phyloP scores from a whole-genome alignment of 2,329 filamentous ascomycete species.

The Sporothrix phasma region DNA sequence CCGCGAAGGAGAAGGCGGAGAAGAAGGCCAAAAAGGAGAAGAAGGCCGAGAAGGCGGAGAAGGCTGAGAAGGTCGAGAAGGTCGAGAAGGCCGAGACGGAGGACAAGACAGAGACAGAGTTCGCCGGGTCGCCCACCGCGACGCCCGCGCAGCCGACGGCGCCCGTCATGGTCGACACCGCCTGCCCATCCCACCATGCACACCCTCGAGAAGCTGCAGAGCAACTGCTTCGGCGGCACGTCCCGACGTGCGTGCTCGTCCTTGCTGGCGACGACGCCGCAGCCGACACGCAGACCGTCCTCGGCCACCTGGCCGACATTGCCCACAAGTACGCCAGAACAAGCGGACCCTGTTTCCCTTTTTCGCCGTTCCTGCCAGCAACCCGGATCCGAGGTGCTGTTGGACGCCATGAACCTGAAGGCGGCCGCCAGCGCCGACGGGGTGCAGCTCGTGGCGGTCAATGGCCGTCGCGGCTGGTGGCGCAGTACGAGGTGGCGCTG shows the following conservation, averaged over 20 bases:
- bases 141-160: conserved; percentile 34
- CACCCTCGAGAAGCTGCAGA: conserved; percentile 52
- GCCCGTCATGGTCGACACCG: conserved; percentile 40
- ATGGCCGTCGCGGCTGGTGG: conserved; percentile 81
- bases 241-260: conserved; percentile 73
- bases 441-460: conserved; percentile 70
- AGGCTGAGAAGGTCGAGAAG: no score
- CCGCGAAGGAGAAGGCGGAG: conserved; percentile 22
- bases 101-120: conserved; percentile 33
- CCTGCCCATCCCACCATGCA: conserved; percentile 59
- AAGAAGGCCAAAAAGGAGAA: conserved; percentile 30
- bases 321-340: conserved; percentile 62
- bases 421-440: background rate
- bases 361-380: conserved; percentile 56
- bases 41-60: conserved; percentile 22
- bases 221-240: conserved; percentile 66
- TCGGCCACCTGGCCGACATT: conserved; percentile 60
- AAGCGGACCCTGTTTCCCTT: conserved; percentile 71
- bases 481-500: conserved; percentile 48
- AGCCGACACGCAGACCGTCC: conserved; percentile 41
- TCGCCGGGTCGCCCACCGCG: conserved; percentile 17
- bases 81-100: conserved; percentile 29
- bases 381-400: conserved; percentile 45
- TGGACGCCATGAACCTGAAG: conserved; percentile 32
- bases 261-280: conserved; percentile 42